Evolutionary conservation across 306 rosid species (phyloP).

Genomic region (Acacia confusa): DNA sequence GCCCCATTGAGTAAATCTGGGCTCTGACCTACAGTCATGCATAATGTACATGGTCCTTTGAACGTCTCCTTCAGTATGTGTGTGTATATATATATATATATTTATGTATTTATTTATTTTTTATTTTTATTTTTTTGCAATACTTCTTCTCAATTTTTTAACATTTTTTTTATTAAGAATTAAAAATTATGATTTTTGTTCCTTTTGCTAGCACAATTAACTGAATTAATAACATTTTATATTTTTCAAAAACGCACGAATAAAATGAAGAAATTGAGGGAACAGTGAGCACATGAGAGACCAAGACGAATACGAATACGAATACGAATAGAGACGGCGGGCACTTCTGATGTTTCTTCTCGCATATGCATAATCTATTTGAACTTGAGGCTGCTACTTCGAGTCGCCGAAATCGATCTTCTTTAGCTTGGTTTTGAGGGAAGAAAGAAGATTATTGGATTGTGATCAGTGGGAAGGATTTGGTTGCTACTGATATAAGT

Average conservation of each 20-base stretch:
- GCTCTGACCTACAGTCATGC: not conserved
- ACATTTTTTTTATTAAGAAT: not conserved
- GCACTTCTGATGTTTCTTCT: constrained; percentile 33
- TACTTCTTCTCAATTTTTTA: no score
- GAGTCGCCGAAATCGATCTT: constrained; percentile 32
- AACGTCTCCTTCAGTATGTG: not conserved
- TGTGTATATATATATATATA: no score
- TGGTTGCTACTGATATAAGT: constrained; percentile 21
- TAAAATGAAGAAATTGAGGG: not conserved
- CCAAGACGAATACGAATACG: no score
- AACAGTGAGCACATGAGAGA: not conserved
- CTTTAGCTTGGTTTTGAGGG: constrained; percentile 49
- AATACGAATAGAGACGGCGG: constrained; percentile 38
- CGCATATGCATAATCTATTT: constrained; percentile 27
- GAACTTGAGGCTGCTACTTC: constrained; percentile 22
- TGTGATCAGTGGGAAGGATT: constrained; percentile 37
- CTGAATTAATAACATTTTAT: not conserved
- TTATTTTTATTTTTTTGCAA: not conserved
- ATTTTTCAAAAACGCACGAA: not conserved
- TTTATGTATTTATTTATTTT: no score
- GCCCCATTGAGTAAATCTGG: constrained; percentile 35
- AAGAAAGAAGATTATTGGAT: not conserved
- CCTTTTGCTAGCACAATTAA: not conserved
- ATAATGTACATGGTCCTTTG: not conserved
- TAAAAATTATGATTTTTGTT: not conserved